Base-by-base conservation (phyloP, 2,329 filamentous ascomycete genomes). In the Penicillium palitans region DNA sequence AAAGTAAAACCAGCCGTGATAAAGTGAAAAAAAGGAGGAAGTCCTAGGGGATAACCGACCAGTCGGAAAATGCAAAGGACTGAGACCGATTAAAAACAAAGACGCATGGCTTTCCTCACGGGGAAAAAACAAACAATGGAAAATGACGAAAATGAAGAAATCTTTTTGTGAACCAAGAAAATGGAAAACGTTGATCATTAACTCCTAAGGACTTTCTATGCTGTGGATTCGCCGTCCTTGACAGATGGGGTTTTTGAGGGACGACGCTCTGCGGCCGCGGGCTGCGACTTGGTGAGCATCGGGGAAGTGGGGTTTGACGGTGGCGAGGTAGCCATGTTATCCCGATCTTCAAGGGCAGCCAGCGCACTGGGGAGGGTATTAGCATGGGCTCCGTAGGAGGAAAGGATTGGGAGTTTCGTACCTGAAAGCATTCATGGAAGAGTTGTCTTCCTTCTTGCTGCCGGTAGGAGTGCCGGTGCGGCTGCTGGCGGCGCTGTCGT, bases 341-440 rank as follows among this genome's bases (percentile, higher is more conserved):
- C 75, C 56, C 72, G 71, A 61, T 76, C 76, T 70, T 81, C 78
- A 64, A 81, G 72, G 60, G 67, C 69, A 61, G 79, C 80, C 49
- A 82, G 72, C 58, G 80, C 79, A 72, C 80, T 81, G 59, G 53
- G 31, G 44, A 19, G 42, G 40, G 39, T 62, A 51, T 66, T 55
- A 61, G 63, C 52, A 61, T 47, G 8, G 9, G 17, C 12, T 33
- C 24, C 39, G 24, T 8, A 45, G 59, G 27, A 51, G 27, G 5
- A 31, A n/a, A 17, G 33, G n/a, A 25, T 48, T 44, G 44, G 24
- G 59, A 44, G 51, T 47, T 62, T 67, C 89, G 83, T 86, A 97
- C 93, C 91, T 93, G 81, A 96, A 99, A 68, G 93, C 89, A 81
- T 99, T 99, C 67, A 88, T 86, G 71, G 90, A 90, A 59, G 86